Percentiles rank a stretch among this genome's conserved stretches.
phyloP scores from a whole-genome alignment of 345 rosid genomes.

The Eutrema japonicum region DNA sequence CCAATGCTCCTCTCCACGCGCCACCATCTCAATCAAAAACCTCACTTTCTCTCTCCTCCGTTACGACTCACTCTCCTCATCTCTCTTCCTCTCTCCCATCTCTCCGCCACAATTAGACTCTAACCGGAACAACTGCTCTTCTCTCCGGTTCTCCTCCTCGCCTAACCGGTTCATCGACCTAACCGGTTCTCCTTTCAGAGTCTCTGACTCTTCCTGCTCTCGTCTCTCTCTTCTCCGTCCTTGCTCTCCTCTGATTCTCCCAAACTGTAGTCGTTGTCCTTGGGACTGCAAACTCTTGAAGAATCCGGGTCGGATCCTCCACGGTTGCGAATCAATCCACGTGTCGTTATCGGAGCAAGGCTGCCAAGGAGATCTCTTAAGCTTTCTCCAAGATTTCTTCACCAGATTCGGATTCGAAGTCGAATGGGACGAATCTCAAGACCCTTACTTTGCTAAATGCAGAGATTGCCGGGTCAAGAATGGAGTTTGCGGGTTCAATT shows the following conservation, averaged over 20 bases:
- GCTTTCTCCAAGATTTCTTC: conserved; percentile 52
- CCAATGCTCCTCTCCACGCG: conserved; percentile 66
- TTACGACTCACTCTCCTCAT: conserved; percentile 57
- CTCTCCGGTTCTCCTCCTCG: conserved; percentile 45
- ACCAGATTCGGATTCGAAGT: conserved; percentile 59
- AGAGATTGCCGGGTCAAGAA: conserved; percentile 51
- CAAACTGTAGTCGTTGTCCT: conserved; percentile 65
- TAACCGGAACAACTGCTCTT: conserved; percentile 34
- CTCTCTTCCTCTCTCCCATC: conserved; percentile 46
- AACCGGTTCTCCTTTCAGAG: conserved; percentile 70
- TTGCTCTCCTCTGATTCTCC: conserved; percentile 55
- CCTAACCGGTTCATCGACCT: conserved; percentile 57
- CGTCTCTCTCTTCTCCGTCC: conserved; percentile 69
- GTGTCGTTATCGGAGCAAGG: conserved; percentile 54
- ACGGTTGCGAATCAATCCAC: conserved; percentile 60
- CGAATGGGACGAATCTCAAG: conserved; percentile 71
- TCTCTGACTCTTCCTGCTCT: conserved; percentile 78
- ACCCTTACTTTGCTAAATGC: conserved; percentile 66
- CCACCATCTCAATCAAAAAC: conserved; percentile 66
- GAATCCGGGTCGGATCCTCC: conserved; percentile 61
- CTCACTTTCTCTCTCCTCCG: conserved; percentile 61
- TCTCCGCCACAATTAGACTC: background rate
- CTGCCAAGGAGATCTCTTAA: conserved; percentile 65
- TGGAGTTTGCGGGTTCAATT: conserved; percentile 79
- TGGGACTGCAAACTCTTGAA: conserved; percentile 66